These are phyloP conservation scores for Herpetomonas tarakana DNA, from an alignment of 208 protist species.

Conservation along the genomic window DNA sequence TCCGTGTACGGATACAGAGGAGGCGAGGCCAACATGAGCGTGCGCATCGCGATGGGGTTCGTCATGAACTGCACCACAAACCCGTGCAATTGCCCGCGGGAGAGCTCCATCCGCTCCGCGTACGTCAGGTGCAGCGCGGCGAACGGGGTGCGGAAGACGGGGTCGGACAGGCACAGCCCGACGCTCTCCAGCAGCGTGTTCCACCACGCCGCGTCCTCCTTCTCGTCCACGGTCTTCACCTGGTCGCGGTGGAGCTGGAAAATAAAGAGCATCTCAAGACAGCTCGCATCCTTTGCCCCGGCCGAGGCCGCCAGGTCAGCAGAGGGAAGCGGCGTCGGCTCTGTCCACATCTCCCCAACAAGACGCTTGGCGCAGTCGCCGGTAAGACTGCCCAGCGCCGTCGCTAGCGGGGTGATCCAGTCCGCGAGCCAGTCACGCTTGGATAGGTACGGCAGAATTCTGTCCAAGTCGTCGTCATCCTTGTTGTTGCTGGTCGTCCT, in stretches of 20 bases:
- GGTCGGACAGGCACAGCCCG: slow-evolving; percentile 36
- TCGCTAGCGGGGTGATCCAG: slow-evolving; percentile 15
- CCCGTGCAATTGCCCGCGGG: slow-evolving; percentile 11
- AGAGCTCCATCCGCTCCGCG: slow-evolving; percentile 35
- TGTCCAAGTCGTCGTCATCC: neutral
- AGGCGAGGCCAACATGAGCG: slow-evolving; percentile 24
- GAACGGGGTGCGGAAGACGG: slow-evolving; percentile 48
- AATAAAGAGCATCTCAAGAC: slow-evolving; percentile 38
- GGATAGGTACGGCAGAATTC: neutral
- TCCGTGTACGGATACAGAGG: slow-evolving; percentile 27
- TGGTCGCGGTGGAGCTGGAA: slow-evolving; percentile 14
- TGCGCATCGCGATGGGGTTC: slow-evolving; percentile 40
- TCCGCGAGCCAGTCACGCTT: slow-evolving; percentile 20
- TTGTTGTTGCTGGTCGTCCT: neutral
- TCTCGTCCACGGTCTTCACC: neutral
- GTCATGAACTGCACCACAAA: slow-evolving; percentile 68
- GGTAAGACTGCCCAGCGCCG: slow-evolving; percentile 11
- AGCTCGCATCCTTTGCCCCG: slow-evolving; percentile 5
- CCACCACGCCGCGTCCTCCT: slow-evolving; percentile 10
- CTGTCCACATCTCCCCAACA: slow-evolving; percentile 7
- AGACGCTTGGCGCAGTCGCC: slow-evolving; percentile 17
- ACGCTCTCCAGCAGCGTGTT: slow-evolving; percentile 16
- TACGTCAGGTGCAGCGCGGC: slow-evolving; percentile 52
- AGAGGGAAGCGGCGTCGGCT: neutral
- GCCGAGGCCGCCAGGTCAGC: neutral